Base-by-base conservation (phyloP, 163 green algal genomes). In the Scenedesmus sp. region DNA sequence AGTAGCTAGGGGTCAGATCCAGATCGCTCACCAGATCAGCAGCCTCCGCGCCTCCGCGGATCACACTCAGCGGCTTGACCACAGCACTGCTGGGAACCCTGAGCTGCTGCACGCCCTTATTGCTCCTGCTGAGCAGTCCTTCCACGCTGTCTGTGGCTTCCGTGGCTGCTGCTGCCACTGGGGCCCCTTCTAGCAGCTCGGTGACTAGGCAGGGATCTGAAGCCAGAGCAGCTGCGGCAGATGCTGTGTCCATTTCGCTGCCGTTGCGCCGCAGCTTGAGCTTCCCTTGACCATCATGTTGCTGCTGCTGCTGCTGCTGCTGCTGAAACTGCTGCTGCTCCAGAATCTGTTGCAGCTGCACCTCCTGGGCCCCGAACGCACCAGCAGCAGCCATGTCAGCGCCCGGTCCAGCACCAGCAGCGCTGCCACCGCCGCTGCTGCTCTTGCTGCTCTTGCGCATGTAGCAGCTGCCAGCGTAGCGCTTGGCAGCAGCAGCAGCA, bases 401-500 rank as follows among this genome's bases (percentile, higher is more conserved):
- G 18, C 22, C 59, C 49, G 49, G 10, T 33, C 5, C 59, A 13
- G 22, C 59, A 35, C 4, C 59, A 35, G 59, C 24, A 72, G 73
- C 73, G n/a, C 6, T 12, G 37, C 73, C 16, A 37, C 73, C 37
- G 73, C 73, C 18, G 33, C 33, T 26, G 73, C 65, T 40, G 30
- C 65, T 44, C 16, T n/a, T 82, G 73, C 35, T 82, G 73, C 73
- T 46, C 37, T 82, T 82, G 15, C 73, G 73, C 35, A 82, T 18
- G 12, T 82, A 82, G 73, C 73, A 82, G 35, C 35, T 46, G 73
- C 73, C 73, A n/a, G 73, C 35, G 33, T n/a, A 51, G 37, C 73
- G 35, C 35, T 46, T 46, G 73, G 73, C 33, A 82, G 35, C 72
- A 24, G 73, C 73, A 43, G 70, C 70, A 44, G 70, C 73, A n/a